Percentiles rank a stretch among this genome's conserved stretches.
These are phyloP conservation scores for Cryptosporidium sp. DNA, from an alignment of 169 alveolate genomes.

Conservation along the genomic window DNA sequence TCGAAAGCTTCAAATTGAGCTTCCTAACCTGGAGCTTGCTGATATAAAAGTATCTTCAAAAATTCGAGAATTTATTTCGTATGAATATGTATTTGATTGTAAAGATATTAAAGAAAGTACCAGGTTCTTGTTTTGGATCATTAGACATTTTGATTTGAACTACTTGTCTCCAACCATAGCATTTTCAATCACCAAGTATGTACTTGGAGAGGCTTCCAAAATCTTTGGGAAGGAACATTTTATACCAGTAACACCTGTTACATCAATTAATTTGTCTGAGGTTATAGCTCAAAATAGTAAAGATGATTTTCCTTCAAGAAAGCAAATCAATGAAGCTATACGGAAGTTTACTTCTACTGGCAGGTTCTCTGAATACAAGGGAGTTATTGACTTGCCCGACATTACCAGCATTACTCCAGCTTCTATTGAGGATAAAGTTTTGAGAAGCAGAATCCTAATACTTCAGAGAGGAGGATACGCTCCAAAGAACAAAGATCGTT, in stretches of 20 bases:
- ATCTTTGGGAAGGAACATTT: conserved; percentile 30
- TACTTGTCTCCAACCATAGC: conserved; percentile 7
- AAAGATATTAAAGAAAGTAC: conserved; percentile 29
- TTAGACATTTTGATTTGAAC: conserved; percentile 24
- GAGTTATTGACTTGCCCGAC: conserved; percentile 47
- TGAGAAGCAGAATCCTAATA: conserved; percentile 8
- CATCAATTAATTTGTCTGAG: conserved; percentile 9
- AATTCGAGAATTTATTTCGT: conserved; percentile 29
- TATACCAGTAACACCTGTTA: neutral
- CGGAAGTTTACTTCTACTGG: conserved; percentile 35
- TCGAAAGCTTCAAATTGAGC: neutral
- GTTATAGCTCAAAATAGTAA: conserved; percentile 11
- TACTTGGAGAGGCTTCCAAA: conserved; percentile 2
- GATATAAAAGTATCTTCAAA: neutral
- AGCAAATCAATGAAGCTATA: conserved; percentile 59
- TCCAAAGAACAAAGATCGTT: conserved; percentile 22
- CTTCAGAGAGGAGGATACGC: conserved; percentile 58
- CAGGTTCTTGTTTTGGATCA: conserved; percentile 53
- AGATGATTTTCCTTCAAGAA: conserved; percentile 48
- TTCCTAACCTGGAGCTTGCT: conserved; percentile 26
- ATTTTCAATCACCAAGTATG: conserved; percentile 10
- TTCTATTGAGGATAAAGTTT: conserved; percentile 21
- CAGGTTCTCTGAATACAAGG: conserved; percentile 1
- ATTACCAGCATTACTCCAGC: conserved; percentile 1
- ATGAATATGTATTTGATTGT: conserved; percentile 59